phyloP scores from a whole-genome alignment of 345 rosid genomes.

The Dipteronia sinensis region DNA sequence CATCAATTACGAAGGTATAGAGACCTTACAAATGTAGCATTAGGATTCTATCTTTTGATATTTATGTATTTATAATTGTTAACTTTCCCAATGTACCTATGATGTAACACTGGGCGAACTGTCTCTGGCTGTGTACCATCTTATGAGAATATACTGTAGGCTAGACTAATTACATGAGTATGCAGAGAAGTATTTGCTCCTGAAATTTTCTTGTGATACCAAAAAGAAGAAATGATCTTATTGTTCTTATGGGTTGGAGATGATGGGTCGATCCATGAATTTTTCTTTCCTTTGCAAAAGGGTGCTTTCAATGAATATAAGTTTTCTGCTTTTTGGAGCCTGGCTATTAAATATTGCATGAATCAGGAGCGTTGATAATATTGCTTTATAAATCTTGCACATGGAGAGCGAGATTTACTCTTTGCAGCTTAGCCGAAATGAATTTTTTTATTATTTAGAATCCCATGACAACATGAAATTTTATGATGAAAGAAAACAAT shows the following conservation, averaged over 20 bases:
- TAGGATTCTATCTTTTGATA: neutral
- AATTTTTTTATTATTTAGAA: neutral
- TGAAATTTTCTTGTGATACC: neutral
- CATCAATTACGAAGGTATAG: neutral
- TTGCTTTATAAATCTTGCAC: neutral
- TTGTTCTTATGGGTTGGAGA: neutral
- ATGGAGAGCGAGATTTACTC: neutral
- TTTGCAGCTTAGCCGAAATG: neutral
- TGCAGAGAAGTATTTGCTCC: neutral
- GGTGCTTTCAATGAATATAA: neutral
- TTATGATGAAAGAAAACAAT: neutral
- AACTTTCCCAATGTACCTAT: conserved; percentile 3
- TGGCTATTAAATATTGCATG: neutral
- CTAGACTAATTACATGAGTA: neutral
- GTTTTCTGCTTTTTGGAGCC: neutral
- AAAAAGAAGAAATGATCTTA: neutral
- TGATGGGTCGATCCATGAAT: neutral
- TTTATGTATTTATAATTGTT: neutral
- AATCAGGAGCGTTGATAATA: neutral
- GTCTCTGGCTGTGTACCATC: neutral
- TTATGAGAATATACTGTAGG: neutral
- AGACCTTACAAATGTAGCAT: neutral
- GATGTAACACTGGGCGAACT: neutral
- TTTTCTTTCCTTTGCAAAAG: neutral
- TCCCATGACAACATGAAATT: neutral